A percentile compares a stretch with the other conserved stretches of the same genome.
phyloP scores from a whole-genome alignment of 1,284 basidiomycete genomes.

The Ganoderma meredithae region DNA sequence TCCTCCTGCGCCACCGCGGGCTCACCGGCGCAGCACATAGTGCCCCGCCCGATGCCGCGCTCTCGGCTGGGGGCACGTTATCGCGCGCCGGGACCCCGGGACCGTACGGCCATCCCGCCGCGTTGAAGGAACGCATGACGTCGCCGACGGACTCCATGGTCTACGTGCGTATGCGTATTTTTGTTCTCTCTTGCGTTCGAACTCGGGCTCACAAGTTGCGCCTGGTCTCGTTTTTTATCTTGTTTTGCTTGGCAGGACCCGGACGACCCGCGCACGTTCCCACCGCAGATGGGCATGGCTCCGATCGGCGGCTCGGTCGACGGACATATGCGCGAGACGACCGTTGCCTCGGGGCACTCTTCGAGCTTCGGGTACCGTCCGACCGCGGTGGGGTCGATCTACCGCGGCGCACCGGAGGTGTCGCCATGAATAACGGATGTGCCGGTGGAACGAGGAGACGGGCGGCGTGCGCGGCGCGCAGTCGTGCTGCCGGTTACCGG shows the following conservation, averaged over 20 bases:
- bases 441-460: neutral
- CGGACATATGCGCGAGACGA: conserved; percentile 1
- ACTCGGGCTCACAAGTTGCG: too few relatives aligned
- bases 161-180: neutral
- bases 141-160: neutral
- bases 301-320: neutral
- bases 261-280: conserved; percentile 5
- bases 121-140: neutral
- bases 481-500: too few relatives aligned
- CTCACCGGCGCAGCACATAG: neutral
- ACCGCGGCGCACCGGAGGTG: neutral
- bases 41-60: neutral
- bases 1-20: neutral
- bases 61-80: neutral
- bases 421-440: neutral
- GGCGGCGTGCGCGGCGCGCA: too few relatives aligned
- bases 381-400: neutral
- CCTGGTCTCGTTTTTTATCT: too few relatives aligned
- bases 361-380: neutral
- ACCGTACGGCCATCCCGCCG: neutral
- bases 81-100: neutral
- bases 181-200: too few relatives aligned
- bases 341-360: neutral
- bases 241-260: neutral
- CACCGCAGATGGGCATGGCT: neutral